Evolutionary conservation across 2,329 filamentous ascomycete genomes (phyloP).

Genomic region (Lachnellula hyalina): DNA sequence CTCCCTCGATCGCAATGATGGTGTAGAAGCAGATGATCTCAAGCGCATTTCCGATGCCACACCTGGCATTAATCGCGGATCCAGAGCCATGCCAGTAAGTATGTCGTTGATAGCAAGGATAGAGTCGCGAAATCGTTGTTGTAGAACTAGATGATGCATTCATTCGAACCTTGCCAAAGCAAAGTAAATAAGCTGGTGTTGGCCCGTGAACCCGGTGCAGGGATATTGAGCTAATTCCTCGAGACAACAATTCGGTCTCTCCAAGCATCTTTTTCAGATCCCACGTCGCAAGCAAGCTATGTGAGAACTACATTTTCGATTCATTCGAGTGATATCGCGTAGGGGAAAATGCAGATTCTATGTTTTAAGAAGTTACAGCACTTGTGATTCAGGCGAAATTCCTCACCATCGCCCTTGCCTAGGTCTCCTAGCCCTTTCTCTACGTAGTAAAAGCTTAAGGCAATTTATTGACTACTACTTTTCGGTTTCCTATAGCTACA

Average conservation of each 20-base stretch:
- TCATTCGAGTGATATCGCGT: no score
- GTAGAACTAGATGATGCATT: slow-evolving; percentile 16
- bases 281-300: no score
- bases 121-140: slow-evolving; percentile 23
- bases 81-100: slow-evolving; percentile 37
- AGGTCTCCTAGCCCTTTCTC: no score
- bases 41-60: slow-evolving; percentile 35
- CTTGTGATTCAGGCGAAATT: no score
- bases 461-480: no score
- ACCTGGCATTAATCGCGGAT: slow-evolving; percentile 42
- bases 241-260: not conserved
- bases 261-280: not conserved
- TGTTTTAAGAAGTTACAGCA: no score
- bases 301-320: no score
- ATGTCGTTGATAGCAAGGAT: slow-evolving; percentile 28
- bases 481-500: no score
- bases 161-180: slow-evolving; percentile 4
- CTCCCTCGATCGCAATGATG: slow-evolving; percentile 69
- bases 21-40: slow-evolving; percentile 69
- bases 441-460: no score
- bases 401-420: no score
- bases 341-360: no score
- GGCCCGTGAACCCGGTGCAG: slow-evolving; percentile 1
- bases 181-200: slow-evolving; percentile 4
- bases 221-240: not conserved